Conservation (phyloP, 139 green algal genomes). For the Tetradesmus obliquus region DNA sequence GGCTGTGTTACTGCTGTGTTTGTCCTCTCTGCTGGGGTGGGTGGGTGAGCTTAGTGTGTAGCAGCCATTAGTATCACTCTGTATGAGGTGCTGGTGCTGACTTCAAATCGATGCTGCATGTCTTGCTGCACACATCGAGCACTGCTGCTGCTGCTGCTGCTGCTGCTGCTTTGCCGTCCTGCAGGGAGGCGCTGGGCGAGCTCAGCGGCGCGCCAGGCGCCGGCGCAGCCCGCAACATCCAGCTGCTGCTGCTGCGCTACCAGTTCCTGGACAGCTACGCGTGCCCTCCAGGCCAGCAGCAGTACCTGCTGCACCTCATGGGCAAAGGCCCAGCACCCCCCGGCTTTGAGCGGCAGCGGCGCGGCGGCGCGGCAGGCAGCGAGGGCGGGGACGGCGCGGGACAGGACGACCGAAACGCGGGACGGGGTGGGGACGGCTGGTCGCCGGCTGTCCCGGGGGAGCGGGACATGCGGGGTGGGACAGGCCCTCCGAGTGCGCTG, state of each 20-base stretch:
- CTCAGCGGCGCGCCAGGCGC: neutral
- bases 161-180: neutral
- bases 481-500: constrained; percentile 2
- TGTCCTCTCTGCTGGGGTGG: too few species aligned
- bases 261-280: constrained; percentile 58
- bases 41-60: too few species aligned
- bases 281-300: constrained; percentile 38
- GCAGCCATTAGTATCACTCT: too few species aligned
- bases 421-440: constrained; percentile 18
- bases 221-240: constrained; percentile 11
- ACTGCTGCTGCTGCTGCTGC: neutral
- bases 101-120: neutral
- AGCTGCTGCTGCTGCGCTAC: constrained; percentile 67
- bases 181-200: constrained; percentile 36
- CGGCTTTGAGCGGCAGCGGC: constrained; percentile 36
- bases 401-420: neutral
- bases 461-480: constrained; percentile 27
- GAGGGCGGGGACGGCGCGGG: neutral
- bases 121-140: too few species aligned
- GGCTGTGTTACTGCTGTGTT: neutral
- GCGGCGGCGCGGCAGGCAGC: neutral
- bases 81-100: neutral
- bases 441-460: constrained; percentile 24
- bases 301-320: constrained; percentile 60
- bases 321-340: constrained; percentile 42